Evolutionary conservation across 176 grass and related monocot species (phyloP).

Genomic region (Aegilops speltoides): DNA sequence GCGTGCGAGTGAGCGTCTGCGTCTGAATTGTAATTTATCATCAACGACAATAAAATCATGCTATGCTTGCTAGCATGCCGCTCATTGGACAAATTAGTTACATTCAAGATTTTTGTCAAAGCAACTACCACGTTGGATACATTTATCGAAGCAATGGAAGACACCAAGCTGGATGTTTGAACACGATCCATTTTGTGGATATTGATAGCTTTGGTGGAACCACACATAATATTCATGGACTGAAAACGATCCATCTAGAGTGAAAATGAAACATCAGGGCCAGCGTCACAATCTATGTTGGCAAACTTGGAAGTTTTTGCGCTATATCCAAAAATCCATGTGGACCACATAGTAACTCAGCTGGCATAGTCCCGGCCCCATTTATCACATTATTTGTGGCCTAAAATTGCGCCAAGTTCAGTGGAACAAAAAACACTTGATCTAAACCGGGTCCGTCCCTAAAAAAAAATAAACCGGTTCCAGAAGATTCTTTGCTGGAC

Average conservation of each 20-base stretch:
- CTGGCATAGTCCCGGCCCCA: neutral
- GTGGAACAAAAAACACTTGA: neutral
- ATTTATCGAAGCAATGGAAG: too few relatives aligned
- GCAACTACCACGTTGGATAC: too few relatives aligned
- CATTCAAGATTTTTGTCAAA: too few relatives aligned
- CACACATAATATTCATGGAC: neutral
- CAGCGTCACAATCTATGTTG: neutral
- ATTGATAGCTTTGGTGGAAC: too few relatives aligned
- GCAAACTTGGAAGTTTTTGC: neutral
- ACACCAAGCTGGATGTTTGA: too few relatives aligned
- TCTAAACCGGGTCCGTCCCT: neutral
- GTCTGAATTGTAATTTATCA: too few relatives aligned
- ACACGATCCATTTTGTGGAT: too few relatives aligned
- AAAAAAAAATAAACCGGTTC: neutral
- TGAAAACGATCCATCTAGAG: neutral
- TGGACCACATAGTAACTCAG: neutral
- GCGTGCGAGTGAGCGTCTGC: too few relatives aligned
- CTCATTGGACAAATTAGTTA: too few relatives aligned
- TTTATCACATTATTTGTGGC: neutral
- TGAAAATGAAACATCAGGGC: neutral
- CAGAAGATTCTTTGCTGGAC: neutral
- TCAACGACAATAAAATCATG: too few relatives aligned
- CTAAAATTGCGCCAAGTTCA: neutral
- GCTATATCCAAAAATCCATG: neutral
- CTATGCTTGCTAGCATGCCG: too few relatives aligned